Percentiles rank a stretch among this genome's conserved stretches.
These are phyloP conservation scores for Escallonia herrerae DNA, from an alignment of 129 eudicot genomes.

Conservation along the genomic window DNA sequence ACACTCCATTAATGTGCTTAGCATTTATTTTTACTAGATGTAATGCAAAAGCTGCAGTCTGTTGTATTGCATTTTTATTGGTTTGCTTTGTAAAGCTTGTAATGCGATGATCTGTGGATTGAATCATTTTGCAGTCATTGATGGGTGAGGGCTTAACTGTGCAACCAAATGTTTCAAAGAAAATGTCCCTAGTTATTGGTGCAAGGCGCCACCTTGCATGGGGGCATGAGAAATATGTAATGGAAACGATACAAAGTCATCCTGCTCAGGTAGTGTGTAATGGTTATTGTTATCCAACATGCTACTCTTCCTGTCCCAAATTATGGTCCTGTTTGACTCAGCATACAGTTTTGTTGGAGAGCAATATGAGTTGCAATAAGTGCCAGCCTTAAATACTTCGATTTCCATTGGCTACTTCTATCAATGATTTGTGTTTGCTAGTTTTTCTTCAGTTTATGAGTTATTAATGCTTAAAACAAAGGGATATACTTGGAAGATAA, in stretches of 20 bases:
- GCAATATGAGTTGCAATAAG: no score
- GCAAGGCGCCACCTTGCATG: slow-evolving; percentile 90
- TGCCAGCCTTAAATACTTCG: no score
- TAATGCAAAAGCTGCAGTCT: slow-evolving; percentile 3
- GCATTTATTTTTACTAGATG: neutral
- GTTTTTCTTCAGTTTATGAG: no score
- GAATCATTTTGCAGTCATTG: slow-evolving; percentile 40
- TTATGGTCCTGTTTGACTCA: no score
- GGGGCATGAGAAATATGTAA: slow-evolving; percentile 88
- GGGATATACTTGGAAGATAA: no score
- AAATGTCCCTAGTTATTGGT: slow-evolving; percentile 74
- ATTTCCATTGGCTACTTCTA: no score
- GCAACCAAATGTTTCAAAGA: slow-evolving; percentile 50
- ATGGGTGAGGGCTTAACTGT: slow-evolving; percentile 62
- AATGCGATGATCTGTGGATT: neutral
- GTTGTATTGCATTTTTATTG: slow-evolving; percentile 1
- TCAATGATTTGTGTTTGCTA: no score
- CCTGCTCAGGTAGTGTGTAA: slow-evolving; percentile 70
- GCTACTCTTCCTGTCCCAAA: neutral
- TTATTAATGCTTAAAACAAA: no score
- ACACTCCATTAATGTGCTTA: slow-evolving; percentile 5
- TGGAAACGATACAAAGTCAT: slow-evolving; percentile 89
- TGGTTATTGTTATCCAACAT: neutral
- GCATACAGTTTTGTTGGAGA: no score
- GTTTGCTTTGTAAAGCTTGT: slow-evolving; percentile 7